These are phyloP conservation scores for Penicillium sp. DNA, from an alignment of 2,329 filamentous ascomycete genomes.

Conservation along the genomic window DNA sequence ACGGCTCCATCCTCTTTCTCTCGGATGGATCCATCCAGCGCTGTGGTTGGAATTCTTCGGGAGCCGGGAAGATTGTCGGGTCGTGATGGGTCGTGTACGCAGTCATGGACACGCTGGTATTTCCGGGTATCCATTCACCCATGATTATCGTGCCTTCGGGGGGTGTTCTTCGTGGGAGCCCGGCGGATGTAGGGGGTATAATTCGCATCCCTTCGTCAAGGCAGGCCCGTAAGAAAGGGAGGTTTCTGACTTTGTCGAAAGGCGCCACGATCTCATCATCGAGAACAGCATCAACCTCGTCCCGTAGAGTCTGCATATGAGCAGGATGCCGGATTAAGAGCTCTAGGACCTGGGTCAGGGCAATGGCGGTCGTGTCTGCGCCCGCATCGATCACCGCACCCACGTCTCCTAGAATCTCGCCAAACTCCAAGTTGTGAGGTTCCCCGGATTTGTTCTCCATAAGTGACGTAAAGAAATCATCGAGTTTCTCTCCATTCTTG, in stretches of 20 bases:
- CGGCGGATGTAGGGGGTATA: conserved; percentile 44
- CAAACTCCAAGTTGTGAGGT: conserved; percentile 55
- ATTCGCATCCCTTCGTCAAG: conserved; percentile 55
- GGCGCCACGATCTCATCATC: conserved; percentile 50
- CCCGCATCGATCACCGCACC: conserved; percentile 49
- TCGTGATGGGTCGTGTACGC: conserved; percentile 44
- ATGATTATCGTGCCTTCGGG: conserved; percentile 46
- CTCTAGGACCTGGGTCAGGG: conserved; percentile 57
- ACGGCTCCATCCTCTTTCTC: conserved; percentile 39
- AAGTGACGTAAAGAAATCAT: conserved; percentile 61
- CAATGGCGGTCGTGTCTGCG: conserved; percentile 55
- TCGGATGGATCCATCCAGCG: conserved; percentile 39
- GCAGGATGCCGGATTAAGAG: conserved; percentile 54
- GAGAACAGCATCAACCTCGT: conserved; percentile 51
- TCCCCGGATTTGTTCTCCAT: conserved; percentile 54
- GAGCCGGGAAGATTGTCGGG: conserved; percentile 21
- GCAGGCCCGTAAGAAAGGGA: conserved; percentile 56
- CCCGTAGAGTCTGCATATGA: conserved; percentile 40
- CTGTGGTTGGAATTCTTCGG: not conserved
- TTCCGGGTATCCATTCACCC: conserved; percentile 48
- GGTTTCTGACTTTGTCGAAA: conserved; percentile 53
- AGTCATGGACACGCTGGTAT: conserved; percentile 49
- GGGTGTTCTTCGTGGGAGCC: conserved; percentile 49
- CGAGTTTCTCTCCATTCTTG: conserved; percentile 55
- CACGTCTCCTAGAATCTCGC: conserved; percentile 61